These are phyloP conservation scores for Dioscorea dumetorum DNA, from an alignment of 106 monocot species.

Conservation along the genomic window DNA sequence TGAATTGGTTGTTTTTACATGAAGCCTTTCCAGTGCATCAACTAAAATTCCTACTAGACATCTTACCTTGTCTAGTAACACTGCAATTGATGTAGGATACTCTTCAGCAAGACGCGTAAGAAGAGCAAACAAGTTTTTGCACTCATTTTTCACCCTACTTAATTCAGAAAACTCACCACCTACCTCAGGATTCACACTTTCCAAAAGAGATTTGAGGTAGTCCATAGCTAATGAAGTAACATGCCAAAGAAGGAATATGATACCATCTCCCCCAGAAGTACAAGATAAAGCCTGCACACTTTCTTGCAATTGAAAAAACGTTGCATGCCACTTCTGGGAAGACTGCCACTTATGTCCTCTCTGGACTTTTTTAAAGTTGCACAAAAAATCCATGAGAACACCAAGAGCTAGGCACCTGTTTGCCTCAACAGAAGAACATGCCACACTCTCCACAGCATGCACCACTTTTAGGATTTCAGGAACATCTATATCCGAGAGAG, in stretches of 20 bases:
- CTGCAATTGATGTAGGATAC: slow-evolving; percentile 36
- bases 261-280: slow-evolving; percentile 11
- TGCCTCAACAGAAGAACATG: slow-evolving; percentile 13
- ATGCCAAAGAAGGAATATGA: slow-evolving; percentile 11
- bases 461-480: slow-evolving; percentile 37
- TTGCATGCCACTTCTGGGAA: slow-evolving; percentile 9
- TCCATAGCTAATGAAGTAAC: slow-evolving; percentile 23
- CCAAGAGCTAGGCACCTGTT: slow-evolving; percentile 34
- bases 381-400: slow-evolving; percentile 45
- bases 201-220: slow-evolving; percentile 25
- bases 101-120: slow-evolving; percentile 39
- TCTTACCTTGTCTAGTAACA: slow-evolving; percentile 29
- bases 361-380: slow-evolving; percentile 22
- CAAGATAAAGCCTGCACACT: neutral
- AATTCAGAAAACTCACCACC: neutral
- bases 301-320: slow-evolving; percentile 11
- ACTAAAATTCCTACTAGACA: slow-evolving; percentile 26
- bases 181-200: slow-evolving; percentile 8
- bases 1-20: neutral
- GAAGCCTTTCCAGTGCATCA: neutral
- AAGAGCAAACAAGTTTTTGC: slow-evolving; percentile 30
- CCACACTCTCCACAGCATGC: slow-evolving; percentile 16
- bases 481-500: slow-evolving; percentile 6
- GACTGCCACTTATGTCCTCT: slow-evolving; percentile 1
- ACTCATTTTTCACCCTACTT: slow-evolving; percentile 27